phyloP scores from a whole-genome alignment of 345 rosid species.

The Lepidium africanum region DNA sequence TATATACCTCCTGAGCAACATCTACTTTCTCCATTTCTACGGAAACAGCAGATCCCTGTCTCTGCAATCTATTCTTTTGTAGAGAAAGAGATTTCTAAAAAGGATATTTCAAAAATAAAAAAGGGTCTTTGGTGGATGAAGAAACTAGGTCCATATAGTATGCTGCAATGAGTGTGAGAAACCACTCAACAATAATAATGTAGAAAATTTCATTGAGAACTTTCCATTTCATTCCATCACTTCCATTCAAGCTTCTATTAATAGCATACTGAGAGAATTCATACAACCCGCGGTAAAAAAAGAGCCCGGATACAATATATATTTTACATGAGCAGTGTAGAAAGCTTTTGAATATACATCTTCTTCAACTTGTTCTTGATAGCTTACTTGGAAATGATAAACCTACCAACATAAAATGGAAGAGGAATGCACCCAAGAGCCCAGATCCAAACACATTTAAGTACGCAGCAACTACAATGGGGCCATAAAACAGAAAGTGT shows the following conservation, averaged over 20 bases:
- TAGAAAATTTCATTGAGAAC: conserved; percentile 49
- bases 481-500: neutral
- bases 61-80: conserved; percentile 39
- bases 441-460: conserved; percentile 74
- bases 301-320: conserved; percentile 64
- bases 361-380: neutral
- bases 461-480: conserved; percentile 52
- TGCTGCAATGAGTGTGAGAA: conserved; percentile 49
- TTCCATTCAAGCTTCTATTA: conserved; percentile 41
- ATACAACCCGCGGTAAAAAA: conserved; percentile 80
- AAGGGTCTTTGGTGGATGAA: conserved; percentile 49
- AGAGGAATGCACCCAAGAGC: conserved; percentile 70
- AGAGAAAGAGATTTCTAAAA: conserved; percentile 29
- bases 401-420: conserved; percentile 57
- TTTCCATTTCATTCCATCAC: conserved; percentile 66
- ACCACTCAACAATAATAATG: conserved; percentile 73
- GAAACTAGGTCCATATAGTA: conserved; percentile 45
- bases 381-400: conserved; percentile 69
- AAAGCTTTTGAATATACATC: neutral
- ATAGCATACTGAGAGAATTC: conserved; percentile 60
- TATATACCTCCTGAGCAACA: conserved; percentile 67
- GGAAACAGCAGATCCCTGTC: conserved; percentile 55
- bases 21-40: conserved; percentile 74
- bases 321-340: neutral
- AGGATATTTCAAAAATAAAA: conserved; percentile 38